phyloP scores from a whole-genome alignment of 148 eudicot species.

The Chenopodium quinoa region DNA sequence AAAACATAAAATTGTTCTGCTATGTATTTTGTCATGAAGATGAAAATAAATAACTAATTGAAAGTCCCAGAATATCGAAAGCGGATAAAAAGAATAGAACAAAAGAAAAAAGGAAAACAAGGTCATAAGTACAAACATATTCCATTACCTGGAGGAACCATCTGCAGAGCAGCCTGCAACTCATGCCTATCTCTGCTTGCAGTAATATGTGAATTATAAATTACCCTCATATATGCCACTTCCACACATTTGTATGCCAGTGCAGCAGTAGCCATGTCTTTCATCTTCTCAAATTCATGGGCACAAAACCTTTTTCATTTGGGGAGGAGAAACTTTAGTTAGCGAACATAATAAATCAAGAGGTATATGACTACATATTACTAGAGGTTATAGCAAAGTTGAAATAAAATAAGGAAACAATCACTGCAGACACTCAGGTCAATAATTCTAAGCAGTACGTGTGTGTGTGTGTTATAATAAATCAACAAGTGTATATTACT shows the following conservation, averaged over 20 bases:
- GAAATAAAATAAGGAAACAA: not conserved
- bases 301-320: slow-evolving; percentile 63
- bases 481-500: no score
- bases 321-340: slow-evolving; percentile 2
- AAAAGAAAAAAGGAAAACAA: not conserved
- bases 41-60: no score
- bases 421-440: not conserved
- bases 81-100: not conserved
- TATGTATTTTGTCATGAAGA: no score
- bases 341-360: slow-evolving; percentile 2
- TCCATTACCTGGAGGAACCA: slow-evolving; percentile 69
- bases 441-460: not conserved
- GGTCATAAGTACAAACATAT: not conserved
- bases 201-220: slow-evolving; percentile 55
- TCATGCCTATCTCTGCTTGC: slow-evolving; percentile 76
- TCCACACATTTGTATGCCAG: slow-evolving; percentile 95
- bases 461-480: no score
- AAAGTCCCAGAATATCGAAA: not conserved
- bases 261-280: slow-evolving; percentile 93
- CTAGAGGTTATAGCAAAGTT: not conserved
- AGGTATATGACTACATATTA: not conserved
- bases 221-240: slow-evolving; percentile 81
- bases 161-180: slow-evolving; percentile 70
- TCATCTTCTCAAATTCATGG: slow-evolving; percentile 76
- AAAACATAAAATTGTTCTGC: not conserved